Evolutionary conservation across 441 rosid species (phyloP), one percentile per base, ranked within the genome.

Genomic region (Pelargonium fulgidum): DNA sequence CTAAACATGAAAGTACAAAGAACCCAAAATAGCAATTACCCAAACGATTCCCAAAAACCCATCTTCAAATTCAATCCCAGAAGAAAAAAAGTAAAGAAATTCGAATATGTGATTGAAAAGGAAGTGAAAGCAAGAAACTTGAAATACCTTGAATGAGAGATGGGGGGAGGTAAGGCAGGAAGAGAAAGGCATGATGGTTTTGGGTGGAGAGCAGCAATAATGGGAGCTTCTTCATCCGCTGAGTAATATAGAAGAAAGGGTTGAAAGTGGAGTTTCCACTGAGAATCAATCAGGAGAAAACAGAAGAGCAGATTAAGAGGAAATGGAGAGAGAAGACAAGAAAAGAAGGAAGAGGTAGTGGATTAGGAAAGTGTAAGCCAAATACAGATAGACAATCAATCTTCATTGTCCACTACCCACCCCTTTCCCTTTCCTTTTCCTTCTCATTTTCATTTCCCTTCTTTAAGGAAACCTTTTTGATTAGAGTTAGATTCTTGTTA

Each of bases 21-120:
- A 67, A 69, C 62, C 20, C 14, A 44, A 12, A 70, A 62, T 64
- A 33, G 54, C 29, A 10, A 56, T 2, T 7, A 14, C 4, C 20
- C 64, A 14, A 66, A 17, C 26, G 10, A n/a, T 68, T 2, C 13
- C 64, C 33, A 50, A 3, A 64, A 0, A 70, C 19, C 70, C 63
- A 66, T 56, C 24, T 74, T 8, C 4, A 72, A 41, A n/a, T 19
- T 45, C 47, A 45, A 12, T 45, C 68, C 69, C 71, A 77, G 66
- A 29, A 9, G 29, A 29, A 5, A 11, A 70, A 47, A 9, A 29
- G 62, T 7, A 36, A 47, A 64, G 41, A 7, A 10, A 16, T 3
- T 42, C 16, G 54, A 12, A 68, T 67, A 33, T 36, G 36, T 16
- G 66, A 62, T 7, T 20, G 26, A n/a, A 10, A 1, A 36, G 12